Evolutionary conservation across 2,329 filamentous ascomycete species (phyloP), one percentile per base, ranked within the genome.

Genomic region (Chaetoscypha palmicola): DNA sequence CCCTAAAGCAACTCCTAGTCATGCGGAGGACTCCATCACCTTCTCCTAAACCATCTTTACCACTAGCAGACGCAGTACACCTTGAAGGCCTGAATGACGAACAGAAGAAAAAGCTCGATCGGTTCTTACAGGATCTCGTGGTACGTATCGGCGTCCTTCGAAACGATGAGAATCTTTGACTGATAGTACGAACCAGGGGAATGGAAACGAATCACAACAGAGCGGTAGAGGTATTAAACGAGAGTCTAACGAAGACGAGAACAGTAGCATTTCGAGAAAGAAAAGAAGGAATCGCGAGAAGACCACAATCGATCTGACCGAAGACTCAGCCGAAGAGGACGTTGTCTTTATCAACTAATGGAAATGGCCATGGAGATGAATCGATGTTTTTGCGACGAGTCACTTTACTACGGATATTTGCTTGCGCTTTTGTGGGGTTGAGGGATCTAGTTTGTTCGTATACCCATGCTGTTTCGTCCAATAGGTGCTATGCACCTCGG

Each of bases 21-120:
- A n/a, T 45, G 22, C 12, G 11, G 17, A 24, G 43, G 23, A 40
- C 38, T 4, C 37, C 43, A 9, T 45, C 43, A 9, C 37, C 43
- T 5, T 14, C 22, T 16, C 37, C 43, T 3, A 17, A 40, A 9
- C 37, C 38, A 9, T 9, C 8, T 5, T 16, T 10, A 3, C 4
- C 20, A 12, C 23, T 37, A 12, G 16, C 11, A 11, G 14, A 39
- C 12, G n/a, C 31, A 26, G 12, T 35, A 2, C 8, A 45, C 12
- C 3, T 41, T 5, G 23, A 41, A 7, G 31, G 19, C 22, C 32
- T 45, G 4, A 23, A 37, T 11, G 16, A 5, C 12, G 23, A 41
- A n/a, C 31, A 41, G 23, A 41, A 14, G 24, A 21, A 38, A 32
- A 28, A 37, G 37, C 19, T 36, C 2, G 16, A 37, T 5, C 22